phyloP scores from a whole-genome alignment of 148 eudicot species.

The Silene latifolia region DNA sequence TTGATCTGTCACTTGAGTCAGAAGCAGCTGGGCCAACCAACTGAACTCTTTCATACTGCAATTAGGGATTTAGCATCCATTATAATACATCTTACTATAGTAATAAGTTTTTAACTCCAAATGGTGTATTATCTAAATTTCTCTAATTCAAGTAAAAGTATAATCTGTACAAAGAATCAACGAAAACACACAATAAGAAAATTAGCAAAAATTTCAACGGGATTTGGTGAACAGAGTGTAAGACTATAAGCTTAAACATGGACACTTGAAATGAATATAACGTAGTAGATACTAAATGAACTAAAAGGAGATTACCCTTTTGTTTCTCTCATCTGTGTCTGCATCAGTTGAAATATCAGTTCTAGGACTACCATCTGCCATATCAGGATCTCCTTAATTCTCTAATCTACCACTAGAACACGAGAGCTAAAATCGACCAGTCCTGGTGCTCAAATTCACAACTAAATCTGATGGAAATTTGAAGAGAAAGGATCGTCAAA shows the following conservation, averaged over 20 bases:
- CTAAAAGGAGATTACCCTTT: constrained; percentile 30
- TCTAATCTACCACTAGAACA: constrained; percentile 19
- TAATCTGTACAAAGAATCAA: neutral
- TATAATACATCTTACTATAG: neutral
- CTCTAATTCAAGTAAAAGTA: neutral
- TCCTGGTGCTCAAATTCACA: constrained; percentile 6
- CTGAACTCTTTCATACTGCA: constrained; percentile 39
- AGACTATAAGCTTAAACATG: neutral
- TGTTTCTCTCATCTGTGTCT: constrained; percentile 47
- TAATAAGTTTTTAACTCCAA: neutral
- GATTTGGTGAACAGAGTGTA: neutral
- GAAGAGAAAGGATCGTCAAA: neutral
- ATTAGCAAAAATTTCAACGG: neutral
- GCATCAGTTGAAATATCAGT: constrained; percentile 61
- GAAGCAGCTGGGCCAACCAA: constrained; percentile 32
- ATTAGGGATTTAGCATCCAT: neutral
- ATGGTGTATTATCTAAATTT: neutral
- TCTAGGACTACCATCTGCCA: constrained; percentile 55
- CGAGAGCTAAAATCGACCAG: constrained; percentile 18
- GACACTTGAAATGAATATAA: neutral
- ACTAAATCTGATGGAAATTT: constrained; percentile 15
- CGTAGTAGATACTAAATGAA: neutral
- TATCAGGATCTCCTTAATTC: constrained; percentile 29
- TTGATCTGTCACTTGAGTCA: constrained; percentile 58
- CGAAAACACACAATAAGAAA: neutral